A percentile compares a stretch with the other conserved stretches of the same genome.
Conservation (phyloP, 257 asterid species). For the Petrea volubilis region DNA sequence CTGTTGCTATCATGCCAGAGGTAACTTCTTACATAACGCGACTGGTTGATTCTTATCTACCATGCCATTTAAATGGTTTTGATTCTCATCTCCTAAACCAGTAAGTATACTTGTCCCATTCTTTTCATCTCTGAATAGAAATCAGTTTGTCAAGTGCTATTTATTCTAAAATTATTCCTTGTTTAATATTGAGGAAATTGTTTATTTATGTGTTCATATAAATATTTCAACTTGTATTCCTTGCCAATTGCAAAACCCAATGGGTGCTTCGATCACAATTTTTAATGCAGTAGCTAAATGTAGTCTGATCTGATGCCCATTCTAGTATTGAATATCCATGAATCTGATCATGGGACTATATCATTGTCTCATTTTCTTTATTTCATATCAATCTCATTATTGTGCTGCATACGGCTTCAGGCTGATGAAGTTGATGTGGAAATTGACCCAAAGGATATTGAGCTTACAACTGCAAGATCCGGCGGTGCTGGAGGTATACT, state of each 20-base stretch:
- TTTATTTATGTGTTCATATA: not conserved
- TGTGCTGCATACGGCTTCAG: constrained; percentile 43
- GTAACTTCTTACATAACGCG: constrained; percentile 36
- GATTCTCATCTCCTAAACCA: not conserved
- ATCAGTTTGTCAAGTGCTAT: not conserved
- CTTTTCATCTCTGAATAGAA: not conserved
- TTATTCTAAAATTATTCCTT: not conserved
- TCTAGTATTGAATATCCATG: not conserved
- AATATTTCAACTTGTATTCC: not conserved
- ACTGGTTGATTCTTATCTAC: constrained; percentile 7
- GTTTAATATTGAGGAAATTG: not conserved
- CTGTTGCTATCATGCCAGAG: constrained; percentile 99
- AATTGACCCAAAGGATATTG: constrained; percentile 96
- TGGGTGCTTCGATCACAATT: not conserved
- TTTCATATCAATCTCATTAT: constrained; percentile 23
- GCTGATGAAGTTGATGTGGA: constrained; percentile 99
- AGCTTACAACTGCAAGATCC: constrained; percentile 93
- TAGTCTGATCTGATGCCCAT: not conserved
- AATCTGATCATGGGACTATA: constrained; percentile 16
- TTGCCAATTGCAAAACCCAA: not conserved
- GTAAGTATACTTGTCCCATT: not conserved
- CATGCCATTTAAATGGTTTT: not conserved
- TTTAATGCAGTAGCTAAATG: constrained; percentile 12
- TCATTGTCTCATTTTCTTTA: not conserved
- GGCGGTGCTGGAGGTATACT: constrained; percentile 99